Percentiles rank a stretch among this genome's conserved stretches.
These are phyloP conservation scores for Lasiosphaeria miniovina DNA, from an alignment of 495 filamentous ascomycete genomes.

Conservation along the genomic window DNA sequence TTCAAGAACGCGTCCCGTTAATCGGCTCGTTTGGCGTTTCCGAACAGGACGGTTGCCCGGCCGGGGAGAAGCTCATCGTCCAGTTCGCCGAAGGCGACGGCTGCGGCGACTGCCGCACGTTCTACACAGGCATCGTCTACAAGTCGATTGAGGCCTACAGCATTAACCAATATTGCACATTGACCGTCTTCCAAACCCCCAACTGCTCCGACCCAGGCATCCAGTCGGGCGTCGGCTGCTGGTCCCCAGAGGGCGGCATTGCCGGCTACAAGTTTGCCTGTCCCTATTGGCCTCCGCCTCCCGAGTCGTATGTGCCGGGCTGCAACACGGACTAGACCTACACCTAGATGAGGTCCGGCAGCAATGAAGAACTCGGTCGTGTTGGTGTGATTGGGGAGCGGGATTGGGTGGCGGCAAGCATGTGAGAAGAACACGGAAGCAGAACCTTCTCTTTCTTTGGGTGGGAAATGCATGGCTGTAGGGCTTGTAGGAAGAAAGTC, in stretches of 20 bases:
- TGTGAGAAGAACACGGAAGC: too few relatives aligned
- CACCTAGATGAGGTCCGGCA: too few relatives aligned
- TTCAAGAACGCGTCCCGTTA: conserved; percentile 1
- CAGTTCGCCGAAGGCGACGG: conserved; percentile 4
- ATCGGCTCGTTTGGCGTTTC: conserved; percentile 3
- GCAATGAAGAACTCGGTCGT: too few relatives aligned
- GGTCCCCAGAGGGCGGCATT: conserved; percentile 12
- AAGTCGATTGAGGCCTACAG: conserved; percentile 7
- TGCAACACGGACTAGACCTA: too few relatives aligned
- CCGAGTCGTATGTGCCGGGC: background rate
- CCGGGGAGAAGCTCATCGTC: background rate
- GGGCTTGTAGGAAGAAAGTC: too few relatives aligned
- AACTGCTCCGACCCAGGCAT: conserved; percentile 12
- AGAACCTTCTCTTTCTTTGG: too few relatives aligned
- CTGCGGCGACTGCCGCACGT: conserved; percentile 9
- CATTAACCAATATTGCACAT: conserved; percentile 5
- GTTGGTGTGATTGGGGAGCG: too few relatives aligned
- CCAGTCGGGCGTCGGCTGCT: conserved; percentile 5
- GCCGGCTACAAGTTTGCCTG: conserved; percentile 9
- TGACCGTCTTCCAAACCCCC: conserved; percentile 8
- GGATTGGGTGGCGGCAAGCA: too few relatives aligned
- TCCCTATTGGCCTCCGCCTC: conserved; percentile 1
- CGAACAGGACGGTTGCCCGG: background rate
- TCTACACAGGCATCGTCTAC: conserved; percentile 4
- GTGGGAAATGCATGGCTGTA: too few relatives aligned